Percentiles rank a stretch among this genome's conserved stretches.
Evolutionary conservation across 1,284 basidiomycete species (phyloP).

Genomic region (Anthracocystis setariae): DNA sequence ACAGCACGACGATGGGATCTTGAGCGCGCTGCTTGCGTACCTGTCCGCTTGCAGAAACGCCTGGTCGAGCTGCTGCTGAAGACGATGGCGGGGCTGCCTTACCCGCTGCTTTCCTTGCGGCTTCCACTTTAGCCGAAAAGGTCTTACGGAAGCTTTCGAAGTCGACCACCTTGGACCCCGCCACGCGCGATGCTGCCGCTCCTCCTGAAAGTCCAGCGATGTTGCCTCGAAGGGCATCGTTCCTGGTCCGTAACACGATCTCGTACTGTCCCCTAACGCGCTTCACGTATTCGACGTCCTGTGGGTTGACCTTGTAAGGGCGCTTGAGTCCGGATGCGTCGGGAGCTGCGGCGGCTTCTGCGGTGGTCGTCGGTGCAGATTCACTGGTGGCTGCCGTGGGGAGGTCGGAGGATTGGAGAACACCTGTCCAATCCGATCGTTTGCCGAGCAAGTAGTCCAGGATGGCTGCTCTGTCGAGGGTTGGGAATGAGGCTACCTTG

Average conservation of each 20-base stretch:
- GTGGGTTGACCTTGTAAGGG: conserved; percentile 56
- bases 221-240: conserved; percentile 55
- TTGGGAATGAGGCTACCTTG: conserved; percentile 54
- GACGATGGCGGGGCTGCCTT: conserved; percentile 24
- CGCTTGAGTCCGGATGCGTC: conserved; percentile 43
- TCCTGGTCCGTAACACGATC: conserved; percentile 55
- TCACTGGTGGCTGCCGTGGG: conserved; percentile 10
- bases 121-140: conserved; percentile 54
- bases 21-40: conserved; percentile 60
- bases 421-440: conserved; percentile 56
- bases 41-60: conserved; percentile 25
- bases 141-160: conserved; percentile 41
- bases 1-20: conserved; percentile 93
- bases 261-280: conserved; percentile 53
- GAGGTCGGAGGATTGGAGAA: conserved; percentile 25
- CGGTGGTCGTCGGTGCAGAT: conserved; percentile 7
- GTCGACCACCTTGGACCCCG: conserved; percentile 31
- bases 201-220: conserved; percentile 27
- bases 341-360: conserved; percentile 18
- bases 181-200: conserved; percentile 24
- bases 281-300: conserved; percentile 65
- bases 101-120: conserved; percentile 46
- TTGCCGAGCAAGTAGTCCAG: conserved; percentile 61
- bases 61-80: conserved; percentile 14
- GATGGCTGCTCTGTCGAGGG: conserved; percentile 56